phyloP scores from a whole-genome alignment of 768 basidiomycete species.

The Leccinum rimulosum region DNA sequence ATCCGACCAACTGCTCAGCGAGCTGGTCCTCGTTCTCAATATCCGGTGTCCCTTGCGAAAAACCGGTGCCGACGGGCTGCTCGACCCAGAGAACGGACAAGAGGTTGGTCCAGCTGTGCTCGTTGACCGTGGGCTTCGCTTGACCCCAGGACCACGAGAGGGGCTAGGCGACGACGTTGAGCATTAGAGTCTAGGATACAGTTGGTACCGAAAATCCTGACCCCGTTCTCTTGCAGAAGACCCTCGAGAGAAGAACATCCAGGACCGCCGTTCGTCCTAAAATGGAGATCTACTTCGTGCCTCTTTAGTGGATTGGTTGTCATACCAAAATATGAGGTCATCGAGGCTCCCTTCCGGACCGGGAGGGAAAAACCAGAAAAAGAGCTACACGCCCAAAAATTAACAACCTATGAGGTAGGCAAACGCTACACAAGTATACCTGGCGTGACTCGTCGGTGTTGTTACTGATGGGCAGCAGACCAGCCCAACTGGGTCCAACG shows the following conservation, averaged over 20 bases:
- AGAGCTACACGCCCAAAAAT: constrained; percentile 46
- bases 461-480: constrained; percentile 67
- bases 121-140: constrained; percentile 60
- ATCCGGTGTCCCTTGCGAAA: constrained; percentile 66
- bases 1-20: constrained; percentile 51
- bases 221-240: constrained; percentile 72
- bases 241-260: constrained; percentile 69
- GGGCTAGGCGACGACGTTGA: constrained; percentile 43
- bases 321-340: constrained; percentile 72
- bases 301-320: neutral
- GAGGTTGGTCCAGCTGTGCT: constrained; percentile 77
- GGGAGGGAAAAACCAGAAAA: constrained; percentile 85
- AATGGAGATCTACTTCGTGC: neutral
- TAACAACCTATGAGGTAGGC: neutral
- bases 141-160: constrained; percentile 64
- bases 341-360: constrained; percentile 69
- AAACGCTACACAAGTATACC: constrained; percentile 31
- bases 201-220: constrained; percentile 30
- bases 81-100: constrained; percentile 75
- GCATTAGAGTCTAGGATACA: constrained; percentile 16
- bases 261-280: neutral
- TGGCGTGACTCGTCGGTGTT: constrained; percentile 62
- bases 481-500: constrained; percentile 73
- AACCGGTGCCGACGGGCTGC: constrained; percentile 79
- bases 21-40: constrained; percentile 58